Base-by-base conservation (phyloP, 1,284 basidiomycete species). In the Marasmius sp. region DNA sequence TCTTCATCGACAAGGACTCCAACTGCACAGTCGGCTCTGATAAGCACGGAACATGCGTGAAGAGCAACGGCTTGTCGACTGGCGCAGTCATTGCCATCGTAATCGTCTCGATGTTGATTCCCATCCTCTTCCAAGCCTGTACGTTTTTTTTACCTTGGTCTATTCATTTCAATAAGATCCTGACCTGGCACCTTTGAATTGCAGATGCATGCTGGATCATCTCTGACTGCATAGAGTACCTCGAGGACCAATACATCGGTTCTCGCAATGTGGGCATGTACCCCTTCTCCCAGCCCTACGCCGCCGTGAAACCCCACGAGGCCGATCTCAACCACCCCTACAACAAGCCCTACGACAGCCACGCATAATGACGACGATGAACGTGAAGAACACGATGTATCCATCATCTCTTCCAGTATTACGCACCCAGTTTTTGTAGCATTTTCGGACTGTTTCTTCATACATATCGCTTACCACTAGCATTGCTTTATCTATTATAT, bases 111-210 rank as follows among this genome's bases (percentile, higher is more conserved):
- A 49, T 60, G 6, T 4, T 63, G 18, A 38, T 63, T 10, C 62
- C 62, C 33, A 51, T 63, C 41, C 50, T 60, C 33, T 58, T 63
- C 18, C n/a, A 47, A 49, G 58, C 59, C 18, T 63, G 62, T 63
- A 43, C 16, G 62, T 60, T 20, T 14, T 48, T 49, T 20, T 57
- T 37, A n/a, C 12, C 22, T 8, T 37, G 45, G 6, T 20, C 16
- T 10, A 16, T 20, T 20, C 9, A 47, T 8, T 8, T 20, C 45
- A 8, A 18, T n/a, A 6, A 12, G 41, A n/a, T 8, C 16, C 8
- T 20, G 16, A 8, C 16, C 45, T 47, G n/a, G 45, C 41, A 43
- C 41, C 41, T n/a, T 14, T 6, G 37, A 39, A 51, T 33, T 38
- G 5, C 34, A 54, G 52, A 54, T 38, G 52, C 52, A n/a, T 34